phyloP scores from a whole-genome alignment of 2,329 filamentous ascomycete genomes.

The Hymenoscyphus fructigenus region DNA sequence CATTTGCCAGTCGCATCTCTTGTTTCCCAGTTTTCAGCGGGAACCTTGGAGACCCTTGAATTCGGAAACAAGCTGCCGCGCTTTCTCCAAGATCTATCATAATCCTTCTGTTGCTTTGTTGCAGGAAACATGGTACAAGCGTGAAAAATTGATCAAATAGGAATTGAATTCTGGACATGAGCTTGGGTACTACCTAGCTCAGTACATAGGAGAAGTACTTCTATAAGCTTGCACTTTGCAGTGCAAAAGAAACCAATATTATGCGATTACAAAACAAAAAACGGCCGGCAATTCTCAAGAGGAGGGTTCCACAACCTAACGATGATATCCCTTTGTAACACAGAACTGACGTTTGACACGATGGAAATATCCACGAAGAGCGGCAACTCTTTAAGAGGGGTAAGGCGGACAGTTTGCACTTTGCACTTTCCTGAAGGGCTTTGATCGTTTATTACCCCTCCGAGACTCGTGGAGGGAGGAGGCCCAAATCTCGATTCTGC shows the following conservation, averaged over 20 bases:
- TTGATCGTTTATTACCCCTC: background rate
- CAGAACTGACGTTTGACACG: too few species aligned
- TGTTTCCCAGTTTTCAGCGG: background rate
- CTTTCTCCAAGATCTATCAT: background rate
- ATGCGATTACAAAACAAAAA: too few species aligned
- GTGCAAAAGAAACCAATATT: background rate
- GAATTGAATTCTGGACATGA: too few species aligned
- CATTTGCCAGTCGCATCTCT: background rate
- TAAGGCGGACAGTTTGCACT: background rate
- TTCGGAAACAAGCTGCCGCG: background rate
- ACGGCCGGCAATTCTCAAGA: too few species aligned
- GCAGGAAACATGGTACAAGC: background rate
- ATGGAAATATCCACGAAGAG: background rate
- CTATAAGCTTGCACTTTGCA: background rate
- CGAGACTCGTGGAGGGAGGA: background rate
- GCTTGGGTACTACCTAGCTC: too few species aligned
- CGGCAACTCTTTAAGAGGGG: background rate
- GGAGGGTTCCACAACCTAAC: too few species aligned
- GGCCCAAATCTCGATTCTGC: background rate
- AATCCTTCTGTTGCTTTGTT: background rate
- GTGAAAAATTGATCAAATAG: background rate
- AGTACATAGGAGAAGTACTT: too few species aligned
- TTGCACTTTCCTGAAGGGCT: background rate
- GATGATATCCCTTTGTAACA: too few species aligned
- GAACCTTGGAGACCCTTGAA: background rate